These are phyloP conservation scores for Ophiostoma pallidulum DNA, from an alignment of 2,329 filamentous ascomycete species.

Conservation along the genomic window DNA sequence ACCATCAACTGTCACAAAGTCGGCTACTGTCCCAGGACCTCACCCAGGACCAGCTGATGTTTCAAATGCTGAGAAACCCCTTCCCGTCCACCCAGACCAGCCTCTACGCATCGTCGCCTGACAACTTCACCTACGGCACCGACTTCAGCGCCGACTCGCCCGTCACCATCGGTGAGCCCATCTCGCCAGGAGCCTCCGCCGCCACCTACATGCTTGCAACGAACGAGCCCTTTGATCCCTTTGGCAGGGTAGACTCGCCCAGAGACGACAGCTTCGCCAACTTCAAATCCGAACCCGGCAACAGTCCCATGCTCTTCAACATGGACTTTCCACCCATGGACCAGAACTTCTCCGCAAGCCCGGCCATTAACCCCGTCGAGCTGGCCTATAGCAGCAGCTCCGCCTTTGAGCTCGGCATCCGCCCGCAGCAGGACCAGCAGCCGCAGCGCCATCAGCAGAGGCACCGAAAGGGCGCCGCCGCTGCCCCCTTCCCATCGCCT, in stretches of 20 bases:
- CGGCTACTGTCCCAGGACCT: too few relatives aligned
- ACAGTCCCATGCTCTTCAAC: slow-evolving; percentile 21
- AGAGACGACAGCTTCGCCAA: slow-evolving; percentile 18
- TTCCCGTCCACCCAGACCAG: slow-evolving; percentile 20
- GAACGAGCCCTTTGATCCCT: slow-evolving; percentile 23
- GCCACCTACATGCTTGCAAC: slow-evolving; percentile 18
- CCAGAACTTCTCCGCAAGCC: slow-evolving; percentile 22
- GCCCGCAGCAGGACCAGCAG: not conserved
- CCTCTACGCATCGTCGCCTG: slow-evolving; percentile 20
- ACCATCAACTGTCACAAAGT: too few relatives aligned
- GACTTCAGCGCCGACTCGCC: slow-evolving; percentile 29
- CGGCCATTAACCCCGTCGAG: slow-evolving; percentile 28
- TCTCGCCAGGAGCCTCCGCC: slow-evolving; percentile 23
- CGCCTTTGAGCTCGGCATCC: not conserved
- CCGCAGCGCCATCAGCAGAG: not conserved
- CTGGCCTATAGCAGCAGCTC: slow-evolving; percentile 18
- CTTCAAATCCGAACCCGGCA: slow-evolving; percentile 25
- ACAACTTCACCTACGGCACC: slow-evolving; percentile 22
- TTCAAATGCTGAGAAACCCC: too few relatives aligned
- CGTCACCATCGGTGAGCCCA: slow-evolving; percentile 26
- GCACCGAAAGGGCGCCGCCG: not conserved
- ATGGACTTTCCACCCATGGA: slow-evolving; percentile 17
- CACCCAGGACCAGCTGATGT: too few relatives aligned
- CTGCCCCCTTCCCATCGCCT: not conserved
- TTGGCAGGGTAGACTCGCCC: slow-evolving; percentile 22